phyloP scores from a whole-genome alignment of 2,329 filamentous ascomycete species.

The Seiridium cupressi region DNA sequence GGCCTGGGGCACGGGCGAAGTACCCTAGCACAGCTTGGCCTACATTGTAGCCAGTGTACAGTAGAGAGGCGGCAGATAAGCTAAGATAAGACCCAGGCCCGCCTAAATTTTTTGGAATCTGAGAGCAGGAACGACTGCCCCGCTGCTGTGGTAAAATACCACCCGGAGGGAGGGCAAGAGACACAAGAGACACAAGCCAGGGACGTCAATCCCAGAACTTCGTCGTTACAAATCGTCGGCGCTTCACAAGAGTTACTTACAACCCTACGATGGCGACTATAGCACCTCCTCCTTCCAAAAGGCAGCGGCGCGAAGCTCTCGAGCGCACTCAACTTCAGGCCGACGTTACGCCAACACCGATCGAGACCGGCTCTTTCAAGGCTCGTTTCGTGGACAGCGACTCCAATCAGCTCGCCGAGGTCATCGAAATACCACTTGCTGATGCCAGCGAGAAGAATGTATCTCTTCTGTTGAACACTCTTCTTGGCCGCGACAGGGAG shows the following conservation, averaged over 20 bases:
- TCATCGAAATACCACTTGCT: constrained; percentile 73
- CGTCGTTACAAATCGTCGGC: too few relatives aligned
- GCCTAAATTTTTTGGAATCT: not conserved
- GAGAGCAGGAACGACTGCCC: not conserved
- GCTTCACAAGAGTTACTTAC: not conserved
- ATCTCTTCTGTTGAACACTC: constrained; percentile 79
- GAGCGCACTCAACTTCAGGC: constrained; percentile 74
- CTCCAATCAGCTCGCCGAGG: constrained; percentile 68
- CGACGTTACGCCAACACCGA: constrained; percentile 66
- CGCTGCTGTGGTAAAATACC: not conserved
- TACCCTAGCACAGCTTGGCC: not conserved
- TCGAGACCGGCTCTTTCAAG: constrained; percentile 73
- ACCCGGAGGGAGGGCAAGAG: too few relatives aligned
- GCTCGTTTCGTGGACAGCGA: constrained; percentile 85
- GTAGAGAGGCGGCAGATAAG: constrained; percentile 16
- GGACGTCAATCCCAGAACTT: too few relatives aligned
- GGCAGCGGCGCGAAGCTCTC: constrained; percentile 73
- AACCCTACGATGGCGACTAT: constrained; percentile 68
- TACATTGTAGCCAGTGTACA: too few relatives aligned
- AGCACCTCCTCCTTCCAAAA: constrained; percentile 81
- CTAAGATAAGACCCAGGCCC: constrained; percentile 11
- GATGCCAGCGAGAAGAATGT: constrained; percentile 89
- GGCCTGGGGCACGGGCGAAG: not conserved
- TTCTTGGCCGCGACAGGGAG: constrained; percentile 68
- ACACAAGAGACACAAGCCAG: too few relatives aligned